A percentile compares a stretch with the other conserved stretches of the same genome.
phyloP scores from a whole-genome alignment of 225 moss, liverwort and hornwort species.

The Sphagnum contortum region DNA sequence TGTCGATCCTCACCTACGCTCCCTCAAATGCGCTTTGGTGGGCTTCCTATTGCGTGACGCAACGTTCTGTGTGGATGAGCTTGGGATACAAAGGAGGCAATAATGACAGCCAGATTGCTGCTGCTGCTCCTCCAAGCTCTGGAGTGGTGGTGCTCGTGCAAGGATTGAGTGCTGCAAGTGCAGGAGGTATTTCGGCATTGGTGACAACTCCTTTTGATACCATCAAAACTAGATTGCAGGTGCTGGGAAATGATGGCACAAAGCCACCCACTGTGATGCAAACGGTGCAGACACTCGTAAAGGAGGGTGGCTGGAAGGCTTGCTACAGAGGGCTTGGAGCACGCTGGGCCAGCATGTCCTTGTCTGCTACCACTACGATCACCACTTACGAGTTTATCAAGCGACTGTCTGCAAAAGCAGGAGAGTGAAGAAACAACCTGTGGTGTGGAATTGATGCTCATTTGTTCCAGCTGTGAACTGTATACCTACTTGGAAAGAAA shows the following conservation, averaged over 20 bases:
- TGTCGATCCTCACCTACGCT: constrained; percentile 39
- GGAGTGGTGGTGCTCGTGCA: constrained; percentile 38
- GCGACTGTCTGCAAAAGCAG: constrained; percentile 48
- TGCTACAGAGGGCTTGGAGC: constrained; percentile 43
- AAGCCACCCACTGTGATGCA: constrained; percentile 21
- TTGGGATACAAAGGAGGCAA: constrained; percentile 19
- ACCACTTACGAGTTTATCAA: constrained; percentile 46
- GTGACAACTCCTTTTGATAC: constrained; percentile 51
- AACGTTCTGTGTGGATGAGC: constrained; percentile 38
- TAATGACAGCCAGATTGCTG: background rate
- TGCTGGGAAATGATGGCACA: constrained; percentile 21
- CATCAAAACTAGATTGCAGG: constrained; percentile 48
- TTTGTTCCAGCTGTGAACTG: no score
- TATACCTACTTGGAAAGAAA: no score
- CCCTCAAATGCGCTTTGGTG: constrained; percentile 56
- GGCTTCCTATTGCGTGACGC: constrained; percentile 49
- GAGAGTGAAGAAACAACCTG: constrained; percentile 6
- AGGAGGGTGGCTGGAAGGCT: constrained; percentile 43
- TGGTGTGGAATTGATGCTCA: no score
- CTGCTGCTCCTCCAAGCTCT: constrained; percentile 21
- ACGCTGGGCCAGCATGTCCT: constrained; percentile 57
- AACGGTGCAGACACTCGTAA: constrained; percentile 27
- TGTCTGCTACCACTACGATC: constrained; percentile 56
- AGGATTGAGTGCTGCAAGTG: constrained; percentile 39
- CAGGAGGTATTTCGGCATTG: constrained; percentile 42